phyloP scores from a whole-genome alignment of 495 filamentous ascomycete genomes.

The Penicillium bovifimosum region DNA sequence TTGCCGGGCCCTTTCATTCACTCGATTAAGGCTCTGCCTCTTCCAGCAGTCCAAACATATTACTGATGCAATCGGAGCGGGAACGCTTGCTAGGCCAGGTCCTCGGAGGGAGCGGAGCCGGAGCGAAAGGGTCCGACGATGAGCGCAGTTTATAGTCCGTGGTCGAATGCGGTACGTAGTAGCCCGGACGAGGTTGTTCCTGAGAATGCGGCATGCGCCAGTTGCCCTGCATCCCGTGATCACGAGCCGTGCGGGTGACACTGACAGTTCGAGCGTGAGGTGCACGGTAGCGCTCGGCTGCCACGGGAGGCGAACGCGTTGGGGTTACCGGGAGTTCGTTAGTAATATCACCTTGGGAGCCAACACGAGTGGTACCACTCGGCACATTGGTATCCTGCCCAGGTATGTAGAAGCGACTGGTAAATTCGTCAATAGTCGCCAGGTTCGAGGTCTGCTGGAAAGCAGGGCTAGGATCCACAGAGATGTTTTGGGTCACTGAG shows the following conservation, averaged over 20 bases:
- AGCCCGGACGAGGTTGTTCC: background rate
- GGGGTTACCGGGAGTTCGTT: background rate
- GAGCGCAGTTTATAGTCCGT: slow-evolving; percentile 9
- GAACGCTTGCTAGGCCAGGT: background rate
- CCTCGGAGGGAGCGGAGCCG: background rate
- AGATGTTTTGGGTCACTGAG: background rate
- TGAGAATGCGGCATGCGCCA: background rate
- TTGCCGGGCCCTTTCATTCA: background rate
- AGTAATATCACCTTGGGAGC: background rate
- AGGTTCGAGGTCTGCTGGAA: too few relatives aligned
- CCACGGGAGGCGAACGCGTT: background rate
- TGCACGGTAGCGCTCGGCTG: background rate
- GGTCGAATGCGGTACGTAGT: background rate
- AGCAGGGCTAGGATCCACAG: background rate
- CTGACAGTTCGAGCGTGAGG: background rate
- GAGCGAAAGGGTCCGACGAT: background rate
- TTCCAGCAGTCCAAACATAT: background rate
- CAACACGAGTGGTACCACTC: background rate
- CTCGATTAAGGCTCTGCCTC: background rate
- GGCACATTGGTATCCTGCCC: background rate
- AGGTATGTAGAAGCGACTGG: background rate
- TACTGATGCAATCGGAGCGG: background rate
- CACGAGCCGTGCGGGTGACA: background rate
- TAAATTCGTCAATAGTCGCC: background rate
- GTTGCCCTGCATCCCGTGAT: too few relatives aligned